phyloP scores from a whole-genome alignment of 2,329 filamentous ascomycete genomes.

The Colletotrichum aenigma region DNA sequence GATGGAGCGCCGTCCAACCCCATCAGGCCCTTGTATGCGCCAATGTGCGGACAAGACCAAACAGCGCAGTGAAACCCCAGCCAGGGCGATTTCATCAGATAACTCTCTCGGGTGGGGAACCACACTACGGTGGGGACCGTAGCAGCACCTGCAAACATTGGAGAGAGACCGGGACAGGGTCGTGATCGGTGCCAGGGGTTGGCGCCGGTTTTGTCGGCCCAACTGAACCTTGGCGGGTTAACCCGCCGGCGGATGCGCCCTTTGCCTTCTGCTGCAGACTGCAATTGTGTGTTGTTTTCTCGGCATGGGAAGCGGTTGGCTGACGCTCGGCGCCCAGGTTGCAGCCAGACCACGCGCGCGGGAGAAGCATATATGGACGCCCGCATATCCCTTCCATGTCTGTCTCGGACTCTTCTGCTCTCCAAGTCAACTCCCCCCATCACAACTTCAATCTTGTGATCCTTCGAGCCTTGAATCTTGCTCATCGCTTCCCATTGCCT shows the following conservation, averaged over 20 bases:
- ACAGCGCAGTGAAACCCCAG: background rate
- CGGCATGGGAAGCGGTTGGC: slow-evolving; percentile 15
- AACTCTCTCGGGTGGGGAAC: slow-evolving; percentile 7
- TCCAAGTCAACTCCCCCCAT: background rate
- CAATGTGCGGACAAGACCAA: background rate
- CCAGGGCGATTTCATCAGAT: slow-evolving; percentile 8
- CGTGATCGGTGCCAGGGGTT: slow-evolving; percentile 5
- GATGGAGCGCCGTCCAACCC: background rate
- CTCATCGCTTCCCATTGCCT: background rate
- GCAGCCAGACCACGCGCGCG: background rate
- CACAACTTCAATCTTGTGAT: slow-evolving; percentile 4
- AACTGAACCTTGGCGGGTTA: slow-evolving; percentile 4
- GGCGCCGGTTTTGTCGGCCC: slow-evolving; percentile 9
- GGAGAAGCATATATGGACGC: slow-evolving; percentile 8
- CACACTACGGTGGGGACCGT: background rate
- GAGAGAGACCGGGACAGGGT: background rate
- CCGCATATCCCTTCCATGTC: background rate
- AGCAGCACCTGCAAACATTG: background rate
- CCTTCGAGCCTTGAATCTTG: slow-evolving; percentile 7
- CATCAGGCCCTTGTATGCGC: background rate
- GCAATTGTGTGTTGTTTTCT: background rate
- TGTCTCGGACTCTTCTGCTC: background rate
- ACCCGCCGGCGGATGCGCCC: background rate
- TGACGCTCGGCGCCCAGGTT: slow-evolving; percentile 1
- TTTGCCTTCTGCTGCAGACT: background rate